Base-by-base conservation (phyloP, 1,139 yeast genomes). In the Pichia sp. region DNA sequence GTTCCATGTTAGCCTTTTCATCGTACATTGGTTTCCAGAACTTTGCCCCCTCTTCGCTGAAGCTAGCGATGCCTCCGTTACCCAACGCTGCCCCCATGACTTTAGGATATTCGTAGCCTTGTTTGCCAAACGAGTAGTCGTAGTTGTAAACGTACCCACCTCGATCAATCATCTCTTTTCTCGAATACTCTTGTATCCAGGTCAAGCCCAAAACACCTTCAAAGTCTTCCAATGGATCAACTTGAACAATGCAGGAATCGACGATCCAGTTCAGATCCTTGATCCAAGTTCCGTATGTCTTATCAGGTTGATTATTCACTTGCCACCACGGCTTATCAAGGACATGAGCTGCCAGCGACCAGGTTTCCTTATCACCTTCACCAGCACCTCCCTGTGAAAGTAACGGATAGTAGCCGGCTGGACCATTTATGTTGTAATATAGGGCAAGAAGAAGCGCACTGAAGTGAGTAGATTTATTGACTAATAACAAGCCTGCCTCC, bases 351-450 rank as follows among this genome's bases (percentile, higher is more conserved):
- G 87, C 84, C 2, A 85, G 83, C 27, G 81, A 74, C 63, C 82
- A 82, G 0, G 87, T 81, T 58, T 83, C 87, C 66, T 83, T 83
- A 62, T 83, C 87, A 50, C 87, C 87, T 69, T 83, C 87, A 17
- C 87, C 87, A 2, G 86, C 86, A 8, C 83, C 76, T 6, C 87
- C 86, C 66, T 82, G 87, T 0, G 85, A 76, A 61, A 83, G 69
- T 51, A 83, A 66, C 8, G 86, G 83, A 62, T 82, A 82, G 65
- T 80, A 83, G 56, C 73, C 75, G 27, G 76, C 62, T 9, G 87
- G 86, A 0, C 87, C 87, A 67, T 74, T 80, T 4, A 80, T 71
- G 64, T 83, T 83, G 64, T 83, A 83, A 67, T 82, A 83, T 30
- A 82, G 67, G 6, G 82, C 73, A 31, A 83, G 68, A 45, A 81